A percentile compares a stretch with the other conserved stretches of the same genome.
Conservation (phyloP, 495 filamentous ascomycete species). For the Glonium stellatum region DNA sequence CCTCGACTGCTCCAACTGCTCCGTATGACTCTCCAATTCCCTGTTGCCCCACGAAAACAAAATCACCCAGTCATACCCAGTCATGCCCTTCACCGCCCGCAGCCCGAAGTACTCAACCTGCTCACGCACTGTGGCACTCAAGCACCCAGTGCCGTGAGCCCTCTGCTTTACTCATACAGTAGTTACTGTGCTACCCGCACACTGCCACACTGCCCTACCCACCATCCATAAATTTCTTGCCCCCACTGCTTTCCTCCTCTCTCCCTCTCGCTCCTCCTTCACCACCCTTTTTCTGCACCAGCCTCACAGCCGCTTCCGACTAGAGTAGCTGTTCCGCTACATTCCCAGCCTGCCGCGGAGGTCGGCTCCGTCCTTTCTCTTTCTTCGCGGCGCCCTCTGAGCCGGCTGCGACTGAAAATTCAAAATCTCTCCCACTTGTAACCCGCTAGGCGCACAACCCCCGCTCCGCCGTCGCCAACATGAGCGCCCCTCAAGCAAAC, state of each 20-base stretch:
- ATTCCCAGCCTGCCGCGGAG: constrained; percentile 11
- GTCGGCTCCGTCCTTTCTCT: constrained; percentile 6
- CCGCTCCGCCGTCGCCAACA: constrained; percentile 47
- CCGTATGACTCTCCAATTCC: no score
- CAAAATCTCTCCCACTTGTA: neutral
- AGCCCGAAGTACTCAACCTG: no score
- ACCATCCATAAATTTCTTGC: neutral
- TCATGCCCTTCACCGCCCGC: no score
- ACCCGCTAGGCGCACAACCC: constrained; percentile 1
- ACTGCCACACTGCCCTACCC: neutral
- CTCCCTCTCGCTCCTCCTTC: neutral
- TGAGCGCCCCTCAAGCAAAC: constrained; percentile 82
- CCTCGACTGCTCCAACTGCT: no score
- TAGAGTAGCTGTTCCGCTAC: neutral
- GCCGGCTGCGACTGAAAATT: constrained; percentile 17
- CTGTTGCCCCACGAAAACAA: no score
- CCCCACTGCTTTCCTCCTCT: neutral
- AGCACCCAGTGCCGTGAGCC: no score
- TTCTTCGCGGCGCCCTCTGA: constrained; percentile 5
- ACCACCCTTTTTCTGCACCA: neutral
- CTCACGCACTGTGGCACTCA: no score
- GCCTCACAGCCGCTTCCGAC: neutral
- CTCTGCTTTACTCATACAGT: no score
- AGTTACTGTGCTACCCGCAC: no score
- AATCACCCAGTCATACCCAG: no score